Evolutionary conservation across 768 basidiomycete genomes (phyloP).

Genomic region (Hericium rajendrae): DNA sequence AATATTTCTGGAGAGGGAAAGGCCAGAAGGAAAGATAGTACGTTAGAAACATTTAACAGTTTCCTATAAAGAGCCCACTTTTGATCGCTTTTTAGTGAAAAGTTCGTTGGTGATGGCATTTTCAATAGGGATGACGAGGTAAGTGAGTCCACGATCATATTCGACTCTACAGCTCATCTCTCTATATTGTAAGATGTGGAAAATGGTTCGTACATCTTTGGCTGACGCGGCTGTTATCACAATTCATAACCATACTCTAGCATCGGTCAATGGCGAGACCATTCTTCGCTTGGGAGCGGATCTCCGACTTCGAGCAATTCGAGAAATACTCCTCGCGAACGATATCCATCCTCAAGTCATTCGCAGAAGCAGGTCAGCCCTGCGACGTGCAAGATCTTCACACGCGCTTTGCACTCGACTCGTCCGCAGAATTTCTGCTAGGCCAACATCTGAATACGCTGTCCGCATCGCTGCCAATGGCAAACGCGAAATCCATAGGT

Average conservation of each 20-base stretch:
- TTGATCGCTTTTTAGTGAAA: not conserved
- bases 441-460: constrained; percentile 34
- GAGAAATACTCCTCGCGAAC: constrained; percentile 21
- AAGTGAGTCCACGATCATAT: not conserved
- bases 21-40: constrained; percentile 14
- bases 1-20: constrained; percentile 13
- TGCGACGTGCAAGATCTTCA: constrained; percentile 29
- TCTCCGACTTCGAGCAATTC: constrained; percentile 27
- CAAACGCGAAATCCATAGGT: constrained; percentile 19
- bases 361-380: not conserved
- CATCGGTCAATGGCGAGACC: constrained; percentile 27
- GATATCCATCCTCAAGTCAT: constrained; percentile 8
- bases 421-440: constrained; percentile 46
- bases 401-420: constrained; percentile 40
- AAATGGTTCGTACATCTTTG: constrained; percentile 3
- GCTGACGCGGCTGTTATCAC: no score
- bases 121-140: constrained; percentile 43
- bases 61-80: no score
- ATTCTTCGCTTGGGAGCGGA: constrained; percentile 26
- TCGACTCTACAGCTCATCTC: no score
- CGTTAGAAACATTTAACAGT: not conserved
- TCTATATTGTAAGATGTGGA: not conserved
- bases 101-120: constrained; percentile 40
- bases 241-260: not conserved
- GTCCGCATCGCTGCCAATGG: constrained; percentile 27